Base-by-base conservation (phyloP, 2,329 filamentous ascomycete species). In the Beauveria medogensis region DNA sequence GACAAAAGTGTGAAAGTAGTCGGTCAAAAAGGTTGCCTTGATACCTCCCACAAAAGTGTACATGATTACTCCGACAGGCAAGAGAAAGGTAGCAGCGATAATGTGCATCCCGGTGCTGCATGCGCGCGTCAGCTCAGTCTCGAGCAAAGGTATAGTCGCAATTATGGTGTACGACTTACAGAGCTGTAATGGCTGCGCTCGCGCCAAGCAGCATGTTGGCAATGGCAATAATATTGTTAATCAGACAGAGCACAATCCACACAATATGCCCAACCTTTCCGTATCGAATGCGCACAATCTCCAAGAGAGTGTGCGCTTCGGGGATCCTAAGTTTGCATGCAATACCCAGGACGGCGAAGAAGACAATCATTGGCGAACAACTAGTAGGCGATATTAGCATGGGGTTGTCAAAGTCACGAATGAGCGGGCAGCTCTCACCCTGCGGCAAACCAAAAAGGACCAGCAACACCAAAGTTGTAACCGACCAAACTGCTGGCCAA, bases 371-470 rank as follows among this genome's bases (percentile, higher is more conserved):
- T 0, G 80, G 78, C 10, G 77, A 80, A 55, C 78, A 81, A 2
- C 72, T 68, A 18, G 5, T 12, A 7, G 34, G 34, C 34, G 5
- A 2, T 14, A 22, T 62, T 37, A 56, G 55, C 28, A n/a, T 3
- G 24, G 12, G 24, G 6, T n/a, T 14, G 30, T 34, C 12, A 37
- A 37, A 37, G 10, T 9, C 47, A 20, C 24, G 18, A 50, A 40
- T 10, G 10, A 52, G n/a, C 53, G 58, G 18, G 0, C 22, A 34
- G 12, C 3, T 44, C 63, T 40, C 61, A 71, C 69, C 81, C 82
- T 51, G 80, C 80, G 3, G 80, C 80, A 62, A 80, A 84, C 81
- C 81, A 84, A 59, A 84, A 83, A 0, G 81, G 81, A 0, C 80
- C 80, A 1, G 80, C 77, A 2, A 83, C 72, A 0, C 82, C 82